phyloP scores from a whole-genome alignment of 1,284 basidiomycete genomes.

The Agroathelia rolfsii region DNA sequence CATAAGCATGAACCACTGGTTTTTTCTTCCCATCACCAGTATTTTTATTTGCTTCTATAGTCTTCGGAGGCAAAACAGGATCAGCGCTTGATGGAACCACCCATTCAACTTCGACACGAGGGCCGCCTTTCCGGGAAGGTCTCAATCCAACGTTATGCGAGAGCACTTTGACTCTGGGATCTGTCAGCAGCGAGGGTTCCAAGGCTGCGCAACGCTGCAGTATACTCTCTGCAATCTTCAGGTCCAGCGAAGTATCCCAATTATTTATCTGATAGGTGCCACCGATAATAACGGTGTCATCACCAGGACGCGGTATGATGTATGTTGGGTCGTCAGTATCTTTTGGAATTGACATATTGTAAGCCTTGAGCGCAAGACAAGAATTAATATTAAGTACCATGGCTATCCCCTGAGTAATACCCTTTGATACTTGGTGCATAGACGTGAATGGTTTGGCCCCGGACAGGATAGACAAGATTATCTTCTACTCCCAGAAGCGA shows the following conservation, averaged over 20 bases:
- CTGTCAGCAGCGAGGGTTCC: conserved; percentile 26
- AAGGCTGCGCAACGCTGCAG: conserved; percentile 31
- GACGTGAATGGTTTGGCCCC: conserved; percentile 80
- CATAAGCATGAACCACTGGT: conserved; percentile 62
- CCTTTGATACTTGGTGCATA: conserved; percentile 52
- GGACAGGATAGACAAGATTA: conserved; percentile 60
- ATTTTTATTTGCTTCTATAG: conserved; percentile 22
- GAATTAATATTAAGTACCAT: conserved; percentile 6
- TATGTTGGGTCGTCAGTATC: conserved; percentile 27
- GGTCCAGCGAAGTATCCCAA: conserved; percentile 40
- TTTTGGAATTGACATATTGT: too few species aligned
- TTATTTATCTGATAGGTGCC: conserved; percentile 40
- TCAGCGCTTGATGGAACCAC: conserved; percentile 28
- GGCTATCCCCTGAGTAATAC: conserved; percentile 20
- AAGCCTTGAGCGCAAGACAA: too few species aligned
- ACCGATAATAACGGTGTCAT: conserved; percentile 40
- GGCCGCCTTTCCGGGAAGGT: conserved; percentile 58
- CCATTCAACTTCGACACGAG: conserved; percentile 57
- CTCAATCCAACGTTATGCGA: conserved; percentile 62
- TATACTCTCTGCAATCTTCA: conserved; percentile 32
- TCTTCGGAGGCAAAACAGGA: conserved; percentile 20
- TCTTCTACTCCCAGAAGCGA: conserved; percentile 77
- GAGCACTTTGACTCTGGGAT: conserved; percentile 33
- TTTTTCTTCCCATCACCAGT: conserved; percentile 32
- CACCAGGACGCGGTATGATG: conserved; percentile 43